phyloP scores from a whole-genome alignment of 1,139 yeast genomes.

The Debaryomycetaceae sp. region DNA sequence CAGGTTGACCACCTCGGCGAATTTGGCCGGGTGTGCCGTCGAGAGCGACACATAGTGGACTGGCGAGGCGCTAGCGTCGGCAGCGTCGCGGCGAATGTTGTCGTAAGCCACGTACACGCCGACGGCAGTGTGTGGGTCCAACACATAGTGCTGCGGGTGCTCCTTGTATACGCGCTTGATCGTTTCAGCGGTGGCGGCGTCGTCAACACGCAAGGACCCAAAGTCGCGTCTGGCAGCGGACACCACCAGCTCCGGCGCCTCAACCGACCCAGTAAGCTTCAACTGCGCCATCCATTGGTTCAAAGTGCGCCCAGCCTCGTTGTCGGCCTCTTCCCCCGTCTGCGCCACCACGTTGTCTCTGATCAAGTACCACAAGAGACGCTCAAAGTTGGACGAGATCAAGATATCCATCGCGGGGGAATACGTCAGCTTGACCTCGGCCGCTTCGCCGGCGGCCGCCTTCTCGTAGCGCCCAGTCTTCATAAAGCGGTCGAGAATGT shows the following conservation, averaged over 20 bases:
- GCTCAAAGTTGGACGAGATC: slow-evolving; percentile 92
- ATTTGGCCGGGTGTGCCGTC: slow-evolving; percentile 98
- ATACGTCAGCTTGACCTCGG: slow-evolving; percentile 77
- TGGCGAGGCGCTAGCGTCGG: slow-evolving; percentile 25
- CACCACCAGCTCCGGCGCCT: slow-evolving; percentile 63
- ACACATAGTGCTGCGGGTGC: slow-evolving; percentile 66
- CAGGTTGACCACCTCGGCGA: slow-evolving; percentile 88
- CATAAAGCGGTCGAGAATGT: slow-evolving; percentile 88
- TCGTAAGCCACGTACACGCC: slow-evolving; percentile 79
- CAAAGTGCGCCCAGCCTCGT: slow-evolving; percentile 71
- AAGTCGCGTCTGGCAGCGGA: slow-evolving; percentile 65
- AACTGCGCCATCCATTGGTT: slow-evolving; percentile 75
- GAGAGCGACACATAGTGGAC: slow-evolving; percentile 73
- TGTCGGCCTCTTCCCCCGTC: slow-evolving; percentile 41
- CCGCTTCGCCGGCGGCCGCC: slow-evolving; percentile 37
- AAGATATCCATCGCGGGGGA: slow-evolving; percentile 99
- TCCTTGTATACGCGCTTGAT: slow-evolving; percentile 64
- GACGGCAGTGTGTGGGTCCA: slow-evolving; percentile 96
- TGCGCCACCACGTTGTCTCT: slow-evolving; percentile 59
- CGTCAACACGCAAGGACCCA: slow-evolving; percentile 75
- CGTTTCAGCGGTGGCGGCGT: slow-evolving; percentile 70
- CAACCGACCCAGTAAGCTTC: slow-evolving; percentile 70
- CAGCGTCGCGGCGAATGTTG: slow-evolving; percentile 45
- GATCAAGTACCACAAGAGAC: slow-evolving; percentile 90
- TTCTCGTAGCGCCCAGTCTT: slow-evolving; percentile 81